Percentiles rank a stretch among this genome's conserved stretches.
Evolutionary conservation across 345 rosid species (phyloP).

Genomic region (Cardamine chenopodiifolia): DNA sequence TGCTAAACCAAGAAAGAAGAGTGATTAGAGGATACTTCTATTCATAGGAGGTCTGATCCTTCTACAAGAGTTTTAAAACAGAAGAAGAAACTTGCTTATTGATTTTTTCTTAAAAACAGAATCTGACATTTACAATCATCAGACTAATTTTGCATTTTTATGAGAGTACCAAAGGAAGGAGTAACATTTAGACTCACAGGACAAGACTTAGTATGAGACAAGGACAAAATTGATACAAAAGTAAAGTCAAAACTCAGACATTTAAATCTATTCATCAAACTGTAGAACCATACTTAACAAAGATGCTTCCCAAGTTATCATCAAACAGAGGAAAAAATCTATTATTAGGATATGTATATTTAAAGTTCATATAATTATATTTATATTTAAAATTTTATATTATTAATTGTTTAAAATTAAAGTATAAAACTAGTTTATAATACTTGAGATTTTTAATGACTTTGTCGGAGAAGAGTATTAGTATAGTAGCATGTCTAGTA

Average conservation of each 20-base stretch:
- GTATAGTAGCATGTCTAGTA: no score
- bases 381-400: no score
- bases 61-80: constrained; percentile 49
- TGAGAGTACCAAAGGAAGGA: not conserved
- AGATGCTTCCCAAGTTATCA: no score
- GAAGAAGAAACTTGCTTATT: constrained; percentile 18
- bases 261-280: not conserved
- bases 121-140: not conserved
- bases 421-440: no score
- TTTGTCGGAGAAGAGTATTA: no score
- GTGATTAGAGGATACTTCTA: constrained; percentile 58
- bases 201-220: not conserved
- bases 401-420: no score
- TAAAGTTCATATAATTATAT: no score
- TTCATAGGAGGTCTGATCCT: constrained; percentile 76
- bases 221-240: not conserved
- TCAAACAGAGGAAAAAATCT: not conserved
- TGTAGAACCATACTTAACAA: no score
- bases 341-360: no score
- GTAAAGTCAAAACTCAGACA: not conserved
- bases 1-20: constrained; percentile 83
- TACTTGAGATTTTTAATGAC: no score
- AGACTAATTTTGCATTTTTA: not conserved
- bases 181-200: not conserved
- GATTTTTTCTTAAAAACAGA: constrained; percentile 19